Evolutionary conservation across 345 rosid genomes (phyloP).

Genomic region (Hypericum androsaemum): DNA sequence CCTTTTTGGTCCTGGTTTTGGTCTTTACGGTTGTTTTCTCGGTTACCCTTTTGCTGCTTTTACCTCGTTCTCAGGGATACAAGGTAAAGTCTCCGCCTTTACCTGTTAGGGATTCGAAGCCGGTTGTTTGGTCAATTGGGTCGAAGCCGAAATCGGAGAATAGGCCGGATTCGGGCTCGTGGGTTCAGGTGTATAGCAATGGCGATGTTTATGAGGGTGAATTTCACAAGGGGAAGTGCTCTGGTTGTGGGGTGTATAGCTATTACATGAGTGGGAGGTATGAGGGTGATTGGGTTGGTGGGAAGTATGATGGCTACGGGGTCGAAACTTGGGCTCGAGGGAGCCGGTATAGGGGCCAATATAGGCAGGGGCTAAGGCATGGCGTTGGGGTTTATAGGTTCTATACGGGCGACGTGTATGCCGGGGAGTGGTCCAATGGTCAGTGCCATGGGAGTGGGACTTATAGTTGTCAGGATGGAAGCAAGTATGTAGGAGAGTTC

Average conservation of each 20-base stretch:
- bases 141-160: conserved; percentile 48
- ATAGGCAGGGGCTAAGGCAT: conserved; percentile 76
- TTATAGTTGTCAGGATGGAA: conserved; percentile 72
- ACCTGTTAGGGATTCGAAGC: conserved; percentile 27
- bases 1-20: conserved; percentile 26
- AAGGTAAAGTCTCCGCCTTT: conserved; percentile 28
- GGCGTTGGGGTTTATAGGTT: conserved; percentile 72
- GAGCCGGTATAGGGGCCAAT: conserved; percentile 73
- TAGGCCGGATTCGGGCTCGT: conserved; percentile 46
- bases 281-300: conserved; percentile 84
- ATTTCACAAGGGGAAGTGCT: conserved; percentile 62
- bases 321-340: conserved; percentile 89
- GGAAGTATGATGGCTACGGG: conserved; percentile 73
- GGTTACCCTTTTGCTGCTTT: conserved; percentile 27
- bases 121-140: conserved; percentile 81
- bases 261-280: conserved; percentile 62
- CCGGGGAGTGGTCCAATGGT: conserved; percentile 86
- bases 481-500: conserved; percentile 67
- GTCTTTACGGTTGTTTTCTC: conserved; percentile 31
- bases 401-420: conserved; percentile 74
- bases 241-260: conserved; percentile 77
- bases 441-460: conserved; percentile 82
- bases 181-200: conserved; percentile 60
- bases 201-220: conserved; percentile 87
- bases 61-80: too few relatives aligned